phyloP scores from a whole-genome alignment of 176 grass and related monocot genomes.

The Zea luxurians region DNA sequence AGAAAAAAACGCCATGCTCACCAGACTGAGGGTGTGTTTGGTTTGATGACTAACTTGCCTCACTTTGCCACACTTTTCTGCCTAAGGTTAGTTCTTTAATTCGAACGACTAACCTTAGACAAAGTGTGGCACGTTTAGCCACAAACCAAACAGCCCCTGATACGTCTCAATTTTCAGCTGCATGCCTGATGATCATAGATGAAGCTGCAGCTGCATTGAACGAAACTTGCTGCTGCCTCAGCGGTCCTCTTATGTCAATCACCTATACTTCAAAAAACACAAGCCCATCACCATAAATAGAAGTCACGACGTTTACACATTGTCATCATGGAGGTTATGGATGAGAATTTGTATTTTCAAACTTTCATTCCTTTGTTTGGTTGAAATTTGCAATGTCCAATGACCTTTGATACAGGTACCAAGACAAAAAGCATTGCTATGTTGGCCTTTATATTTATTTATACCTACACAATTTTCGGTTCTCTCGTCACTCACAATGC shows the following conservation, averaged over 20 bases:
- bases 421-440: background rate
- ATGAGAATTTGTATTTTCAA: background rate
- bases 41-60: too few species aligned
- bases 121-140: slow-evolving; percentile 88
- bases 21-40: background rate
- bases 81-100: too few species aligned
- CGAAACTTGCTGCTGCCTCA: background rate
- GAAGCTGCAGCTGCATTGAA: background rate
- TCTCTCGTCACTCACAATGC: background rate
- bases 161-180: slow-evolving; percentile 26
- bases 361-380: slow-evolving; percentile 14
- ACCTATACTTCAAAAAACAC: too few species aligned
- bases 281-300: background rate
- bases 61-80: too few species aligned
- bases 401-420: background rate
- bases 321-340: too few species aligned
- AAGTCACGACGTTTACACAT: background rate
- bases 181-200: slow-evolving; percentile 15
- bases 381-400: background rate
- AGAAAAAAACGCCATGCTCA: background rate
- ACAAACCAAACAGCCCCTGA: slow-evolving; percentile 82
- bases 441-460: background rate
- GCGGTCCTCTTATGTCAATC: background rate
- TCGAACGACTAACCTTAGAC: too few species aligned
- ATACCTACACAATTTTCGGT: slow-evolving; percentile 1